phyloP scores from a whole-genome alignment of 768 basidiomycete species.

The Leccinum obscurum region DNA sequence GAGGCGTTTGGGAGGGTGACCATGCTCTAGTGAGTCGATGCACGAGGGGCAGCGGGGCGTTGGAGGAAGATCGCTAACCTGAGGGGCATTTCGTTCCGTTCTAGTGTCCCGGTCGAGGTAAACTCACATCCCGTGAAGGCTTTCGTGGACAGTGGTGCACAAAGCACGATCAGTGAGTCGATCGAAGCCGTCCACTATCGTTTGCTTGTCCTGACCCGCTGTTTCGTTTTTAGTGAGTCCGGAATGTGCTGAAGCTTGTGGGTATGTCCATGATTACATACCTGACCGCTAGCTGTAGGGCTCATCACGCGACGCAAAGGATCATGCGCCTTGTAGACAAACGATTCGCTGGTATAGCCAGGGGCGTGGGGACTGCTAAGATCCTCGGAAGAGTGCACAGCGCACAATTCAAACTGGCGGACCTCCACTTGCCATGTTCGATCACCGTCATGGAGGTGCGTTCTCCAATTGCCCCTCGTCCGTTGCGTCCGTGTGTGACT shows the following conservation, averaged over 20 bases:
- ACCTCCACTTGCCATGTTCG: constrained; percentile 83
- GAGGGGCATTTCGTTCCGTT: not conserved
- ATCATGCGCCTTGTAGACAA: constrained; percentile 93
- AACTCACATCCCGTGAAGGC: constrained; percentile 90
- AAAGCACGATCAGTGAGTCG: constrained; percentile 88
- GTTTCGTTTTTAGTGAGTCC: constrained; percentile 68
- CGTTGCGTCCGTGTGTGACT: not conserved
- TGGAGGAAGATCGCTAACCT: constrained; percentile 14
- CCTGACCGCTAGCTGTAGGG: not conserved
- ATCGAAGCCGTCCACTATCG: not conserved
- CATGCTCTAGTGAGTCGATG: constrained; percentile 88
- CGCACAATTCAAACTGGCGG: constrained; percentile 86
- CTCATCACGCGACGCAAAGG: constrained; percentile 37
- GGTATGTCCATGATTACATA: constrained; percentile 47
- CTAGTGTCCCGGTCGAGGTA: constrained; percentile 86
- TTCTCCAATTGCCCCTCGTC: not conserved
- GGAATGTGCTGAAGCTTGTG: constrained; percentile 87
- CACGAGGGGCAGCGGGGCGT: not conserved
- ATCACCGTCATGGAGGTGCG: constrained; percentile 94
- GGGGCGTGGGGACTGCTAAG: constrained; percentile 91
- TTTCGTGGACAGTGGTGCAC: constrained; percentile 98
- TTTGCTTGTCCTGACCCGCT: constrained; percentile 1
- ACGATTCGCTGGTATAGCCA: constrained; percentile 85
- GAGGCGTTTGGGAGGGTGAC: constrained; percentile 92
- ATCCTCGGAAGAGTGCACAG: constrained; percentile 94